A percentile compares a stretch with the other conserved stretches of the same genome.
phyloP scores from a whole-genome alignment of 192 early-diverging fungal species.

The Coemansia sp. region DNA sequence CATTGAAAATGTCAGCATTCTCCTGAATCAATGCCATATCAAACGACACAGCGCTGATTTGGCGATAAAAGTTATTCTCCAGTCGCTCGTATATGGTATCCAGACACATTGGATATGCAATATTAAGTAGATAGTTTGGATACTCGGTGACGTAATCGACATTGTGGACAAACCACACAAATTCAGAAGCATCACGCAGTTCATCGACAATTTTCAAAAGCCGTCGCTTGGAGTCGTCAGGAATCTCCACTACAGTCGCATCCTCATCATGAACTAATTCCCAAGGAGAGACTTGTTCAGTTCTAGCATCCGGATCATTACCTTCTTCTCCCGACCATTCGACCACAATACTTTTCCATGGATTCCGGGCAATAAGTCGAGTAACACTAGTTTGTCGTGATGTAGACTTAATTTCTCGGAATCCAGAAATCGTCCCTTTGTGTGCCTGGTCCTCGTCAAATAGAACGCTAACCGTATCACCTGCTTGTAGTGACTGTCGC shows the following conservation, averaged over 20 bases:
- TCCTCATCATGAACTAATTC: constrained; percentile 31
- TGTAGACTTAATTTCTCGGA: constrained; percentile 43
- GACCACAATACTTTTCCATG: constrained; percentile 48
- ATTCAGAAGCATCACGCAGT: constrained; percentile 44
- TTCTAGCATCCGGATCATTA: constrained; percentile 12
- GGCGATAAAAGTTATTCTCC: constrained; percentile 61
- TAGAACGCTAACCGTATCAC: constrained; percentile 61
- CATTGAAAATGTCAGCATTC: constrained; percentile 70
- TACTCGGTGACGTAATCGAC: constrained; percentile 62
- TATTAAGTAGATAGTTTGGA: constrained; percentile 59
- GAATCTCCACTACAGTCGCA: constrained; percentile 15
- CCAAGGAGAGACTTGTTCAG: constrained; percentile 39
- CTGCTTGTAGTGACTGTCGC: constrained; percentile 45
- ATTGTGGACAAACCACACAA: constrained; percentile 60
- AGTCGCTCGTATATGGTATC: constrained; percentile 61
- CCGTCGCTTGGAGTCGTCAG: constrained; percentile 20
- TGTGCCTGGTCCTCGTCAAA: constrained; percentile 65
- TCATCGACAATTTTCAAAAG: constrained; percentile 50
- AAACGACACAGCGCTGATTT: constrained; percentile 61
- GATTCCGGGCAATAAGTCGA: constrained; percentile 53
- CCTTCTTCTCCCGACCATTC: constrained; percentile 31
- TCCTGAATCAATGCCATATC: constrained; percentile 65
- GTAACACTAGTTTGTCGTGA: constrained; percentile 47
- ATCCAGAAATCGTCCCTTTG: constrained; percentile 55
- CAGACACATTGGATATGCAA: constrained; percentile 74